phyloP scores from a whole-genome alignment of 2,329 filamentous ascomycete genomes.

The Phoma herbarum region DNA sequence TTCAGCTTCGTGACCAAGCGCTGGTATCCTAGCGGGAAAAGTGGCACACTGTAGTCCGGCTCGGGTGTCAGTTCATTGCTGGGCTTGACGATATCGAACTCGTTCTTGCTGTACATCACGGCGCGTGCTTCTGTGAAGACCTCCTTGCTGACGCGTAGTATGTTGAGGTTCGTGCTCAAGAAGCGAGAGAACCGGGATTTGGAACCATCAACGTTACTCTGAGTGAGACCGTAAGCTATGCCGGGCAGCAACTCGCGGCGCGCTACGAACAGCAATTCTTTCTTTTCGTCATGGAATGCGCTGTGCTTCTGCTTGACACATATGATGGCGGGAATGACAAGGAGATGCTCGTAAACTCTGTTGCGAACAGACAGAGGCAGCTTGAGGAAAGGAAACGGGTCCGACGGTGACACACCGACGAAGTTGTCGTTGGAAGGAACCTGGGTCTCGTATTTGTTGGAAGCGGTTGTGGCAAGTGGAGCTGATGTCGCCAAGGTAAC shows the following conservation, averaged over 20 bases:
- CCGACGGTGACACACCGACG: not conserved
- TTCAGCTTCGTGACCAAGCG: constrained; percentile 29
- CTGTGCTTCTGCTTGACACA: constrained; percentile 41
- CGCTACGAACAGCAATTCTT: constrained; percentile 30
- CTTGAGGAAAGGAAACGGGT: constrained; percentile 31
- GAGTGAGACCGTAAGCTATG: constrained; percentile 33
- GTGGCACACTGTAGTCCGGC: constrained; percentile 32
- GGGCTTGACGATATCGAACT: constrained; percentile 43
- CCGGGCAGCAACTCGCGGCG: constrained; percentile 34
- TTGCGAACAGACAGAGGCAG: constrained; percentile 35
- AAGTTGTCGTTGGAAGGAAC: constrained; percentile 1
- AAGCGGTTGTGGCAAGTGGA: not conserved
- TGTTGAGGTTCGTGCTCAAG: constrained; percentile 28
- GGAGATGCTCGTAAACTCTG: constrained; percentile 33
- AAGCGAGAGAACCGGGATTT: constrained; percentile 31
- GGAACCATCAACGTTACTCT: constrained; percentile 24
- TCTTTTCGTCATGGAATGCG: constrained; percentile 22
- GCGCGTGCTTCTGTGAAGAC: constrained; percentile 53
- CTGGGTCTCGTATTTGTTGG: constrained; percentile 11
- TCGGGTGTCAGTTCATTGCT: constrained; percentile 31
- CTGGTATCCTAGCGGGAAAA: constrained; percentile 34
- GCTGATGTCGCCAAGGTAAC: no score
- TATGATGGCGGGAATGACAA: constrained; percentile 36
- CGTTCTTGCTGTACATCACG: constrained; percentile 53
- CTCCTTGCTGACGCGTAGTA: constrained; percentile 50